Evolutionary conservation across 768 basidiomycete species (phyloP), one percentile per base, ranked within the genome.

Genomic region (Russula abietina): DNA sequence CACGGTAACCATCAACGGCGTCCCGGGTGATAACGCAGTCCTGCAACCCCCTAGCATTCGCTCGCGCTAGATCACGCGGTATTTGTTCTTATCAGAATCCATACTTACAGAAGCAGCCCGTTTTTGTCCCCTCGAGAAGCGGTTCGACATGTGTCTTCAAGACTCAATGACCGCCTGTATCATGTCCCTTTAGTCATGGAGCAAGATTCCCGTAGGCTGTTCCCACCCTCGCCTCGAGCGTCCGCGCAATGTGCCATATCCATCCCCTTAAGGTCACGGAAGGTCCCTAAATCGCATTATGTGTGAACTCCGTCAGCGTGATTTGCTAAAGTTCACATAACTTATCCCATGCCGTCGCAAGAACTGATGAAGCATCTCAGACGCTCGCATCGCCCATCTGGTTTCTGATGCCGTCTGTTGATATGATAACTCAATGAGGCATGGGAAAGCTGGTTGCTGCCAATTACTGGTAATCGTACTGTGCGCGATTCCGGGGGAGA

Each of bases 1-100:
- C 26, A 84, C 79, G 65, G 79, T 91, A 4, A 78, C 84, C 5
- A 69, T 92, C 41, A 67, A 73, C 5, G 85, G 85, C 6, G 76
- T 81, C 65, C 73, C 73, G 32, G 73, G 72, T 33, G 69, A 71
- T 8, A 83, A 87, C 19, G 48, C 33, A 26, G 36, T 1, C 30
- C 26, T 64, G 38, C 53, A 54, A 32, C 54, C 62, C 32, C 53
- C 62, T 14, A 60, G 52, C 48, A 60, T 64, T 33, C 62, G 54
- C 24, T 60, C 32, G 10, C 39, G 30, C 33, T 60, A 41, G 39
- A 24, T 4, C 8, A 5, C 17, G 7, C 38, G 7, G 22, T n/a
- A 22, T 8, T 48, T 17, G 50, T 22, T 28, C 16, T 10, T 22
- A 19, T 52, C 43, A 46, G 4, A 28, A 26, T 12, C 32, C 26